Evolutionary conservation across 2,329 filamentous ascomycete genomes (phyloP).

Genomic region (Lomentospora prolificans): DNA sequence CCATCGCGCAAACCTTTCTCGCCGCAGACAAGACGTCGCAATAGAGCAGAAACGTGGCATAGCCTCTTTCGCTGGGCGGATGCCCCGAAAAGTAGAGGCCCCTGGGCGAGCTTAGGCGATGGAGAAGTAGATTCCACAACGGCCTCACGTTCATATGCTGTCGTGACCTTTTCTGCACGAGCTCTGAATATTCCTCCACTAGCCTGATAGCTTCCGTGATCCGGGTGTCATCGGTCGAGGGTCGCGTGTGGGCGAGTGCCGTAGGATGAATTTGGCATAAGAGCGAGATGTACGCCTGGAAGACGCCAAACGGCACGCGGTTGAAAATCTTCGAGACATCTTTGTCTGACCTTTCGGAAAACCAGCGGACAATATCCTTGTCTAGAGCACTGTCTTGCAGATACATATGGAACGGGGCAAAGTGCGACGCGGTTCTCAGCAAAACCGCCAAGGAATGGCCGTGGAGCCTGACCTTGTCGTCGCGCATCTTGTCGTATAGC

Average conservation of each 20-base stretch:
- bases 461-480: constrained; percentile 35
- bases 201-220: constrained; percentile 9
- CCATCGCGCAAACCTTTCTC: background rate
- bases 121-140: constrained; percentile 1
- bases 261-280: constrained; percentile 6
- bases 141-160: background rate
- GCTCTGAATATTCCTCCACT: constrained; percentile 6
- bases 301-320: constrained; percentile 10
- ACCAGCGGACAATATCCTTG: background rate
- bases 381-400: constrained; percentile 30
- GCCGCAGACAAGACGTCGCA: background rate
- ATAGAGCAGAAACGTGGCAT: constrained; percentile 1
- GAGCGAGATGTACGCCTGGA: constrained; percentile 10
- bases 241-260: constrained; percentile 2
- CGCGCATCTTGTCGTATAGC: constrained; percentile 50
- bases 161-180: background rate
- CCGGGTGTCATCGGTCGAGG: constrained; percentile 1
- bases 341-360: background rate
- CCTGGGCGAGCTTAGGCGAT: background rate
- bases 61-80: background rate
- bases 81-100: background rate
- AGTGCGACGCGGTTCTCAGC: constrained; percentile 38
- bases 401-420: constrained; percentile 38
- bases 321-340: background rate
- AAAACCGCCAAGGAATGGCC: constrained; percentile 45